These are phyloP conservation scores for Trypanosoma melophagium DNA, from an alignment of 208 protist species.

Conservation along the genomic window DNA sequence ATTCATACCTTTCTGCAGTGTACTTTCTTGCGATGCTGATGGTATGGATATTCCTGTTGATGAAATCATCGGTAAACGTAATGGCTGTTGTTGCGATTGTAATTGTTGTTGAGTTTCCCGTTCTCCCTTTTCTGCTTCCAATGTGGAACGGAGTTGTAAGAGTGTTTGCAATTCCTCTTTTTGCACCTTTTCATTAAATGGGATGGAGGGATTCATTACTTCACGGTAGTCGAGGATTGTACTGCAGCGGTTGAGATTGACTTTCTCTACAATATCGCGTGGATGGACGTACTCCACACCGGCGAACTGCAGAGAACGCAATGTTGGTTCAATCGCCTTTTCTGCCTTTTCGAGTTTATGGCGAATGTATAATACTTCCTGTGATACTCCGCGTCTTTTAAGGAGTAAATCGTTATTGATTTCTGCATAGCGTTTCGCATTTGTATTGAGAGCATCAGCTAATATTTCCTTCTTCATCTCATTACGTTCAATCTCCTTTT, in stretches of 20 bases:
- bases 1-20: neutral
- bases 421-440: slow-evolving; percentile 79
- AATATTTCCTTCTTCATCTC: slow-evolving; percentile 75
- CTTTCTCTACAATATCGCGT: slow-evolving; percentile 72
- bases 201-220: slow-evolving; percentile 35
- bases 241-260: slow-evolving; percentile 78
- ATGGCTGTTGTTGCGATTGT: slow-evolving; percentile 1
- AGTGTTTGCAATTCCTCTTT: slow-evolving; percentile 34
- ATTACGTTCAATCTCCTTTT: slow-evolving; percentile 70
- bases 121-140: slow-evolving; percentile 7
- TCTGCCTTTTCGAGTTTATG: slow-evolving; percentile 66
- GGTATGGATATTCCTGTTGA: too few relatives aligned
- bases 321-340: slow-evolving; percentile 70
- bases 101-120: neutral
- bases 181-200: slow-evolving; percentile 36
- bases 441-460: slow-evolving; percentile 65
- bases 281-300: slow-evolving; percentile 77
- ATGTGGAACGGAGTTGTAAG: slow-evolving; percentile 10
- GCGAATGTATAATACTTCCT: slow-evolving; percentile 70
- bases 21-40: too few relatives aligned
- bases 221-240: slow-evolving; percentile 85
- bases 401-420: slow-evolving; percentile 54
- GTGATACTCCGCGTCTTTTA: slow-evolving; percentile 52
- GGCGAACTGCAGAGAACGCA: slow-evolving; percentile 68
- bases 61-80: too few relatives aligned